Evolutionary conservation across 2,329 filamentous ascomycete genomes (phyloP), one percentile per base, ranked within the genome.

Genomic region (Cladosporium sp.): DNA sequence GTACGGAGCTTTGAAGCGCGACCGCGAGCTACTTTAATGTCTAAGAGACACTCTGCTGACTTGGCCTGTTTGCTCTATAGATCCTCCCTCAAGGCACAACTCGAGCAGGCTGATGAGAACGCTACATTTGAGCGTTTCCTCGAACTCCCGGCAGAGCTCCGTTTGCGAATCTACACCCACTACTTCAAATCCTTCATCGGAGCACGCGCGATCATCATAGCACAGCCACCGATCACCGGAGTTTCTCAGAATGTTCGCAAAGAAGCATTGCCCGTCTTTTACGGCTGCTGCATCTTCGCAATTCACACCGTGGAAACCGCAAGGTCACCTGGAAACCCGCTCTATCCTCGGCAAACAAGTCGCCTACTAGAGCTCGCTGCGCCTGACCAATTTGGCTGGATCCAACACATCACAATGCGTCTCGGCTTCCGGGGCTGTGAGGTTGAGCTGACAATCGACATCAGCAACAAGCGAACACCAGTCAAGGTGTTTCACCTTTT

Each of bases 181-280:
- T 30, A 32, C 49, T 52, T 52, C 24, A 26, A 52, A 14, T 52
- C 26, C 24, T 30, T 52, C 26, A 8, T 18, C 26, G 44, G 24
- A n/a, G 18, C 15, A 18, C 49, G n/a, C 24, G 26, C 24, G 14
- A 18, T 1, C 24, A 10, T 15, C 26, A 52, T 28, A 18, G 5
- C 26, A 18, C 47, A 54, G 32, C 59, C 59, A 6, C 59, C 59
- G 2, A 54, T 62, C 44, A 51, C 59, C 11, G 28, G 28, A 18
- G 57, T n/a, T 2, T 47, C 38, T 7, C 24, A 18, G 5, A 14
- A 18, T 5, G 11, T 26, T 30, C 57, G 57, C 24, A 18, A 30
- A 14, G 57, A 59, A 32, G n/a, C 57, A 15, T 11, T 59, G 4
- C 57, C 57, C 7, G 11, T 47, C 6, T 59, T 59, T n/a, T 59